Conservation (phyloP, 164 flowering plant species). For the Santalum album region DNA sequence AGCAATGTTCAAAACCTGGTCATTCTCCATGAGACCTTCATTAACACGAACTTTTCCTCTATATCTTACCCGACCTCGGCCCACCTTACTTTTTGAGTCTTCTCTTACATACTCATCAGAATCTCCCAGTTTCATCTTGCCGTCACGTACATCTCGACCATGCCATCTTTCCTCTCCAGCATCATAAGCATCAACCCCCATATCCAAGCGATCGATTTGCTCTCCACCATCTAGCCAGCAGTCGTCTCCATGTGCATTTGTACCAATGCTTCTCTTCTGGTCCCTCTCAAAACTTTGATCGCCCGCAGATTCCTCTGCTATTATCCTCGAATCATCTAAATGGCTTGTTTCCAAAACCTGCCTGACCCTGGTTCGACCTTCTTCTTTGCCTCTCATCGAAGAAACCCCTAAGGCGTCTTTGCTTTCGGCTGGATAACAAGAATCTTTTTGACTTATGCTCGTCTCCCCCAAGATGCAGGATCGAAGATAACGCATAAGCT, state of each 20-base stretch:
- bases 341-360: conserved; percentile 41
- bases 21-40: conserved; percentile 53
- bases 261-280: conserved; percentile 30
- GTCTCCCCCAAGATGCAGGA: conserved; percentile 69
- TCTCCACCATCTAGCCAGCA: conserved; percentile 36
- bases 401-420: conserved; percentile 33
- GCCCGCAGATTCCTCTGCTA: conserved; percentile 35
- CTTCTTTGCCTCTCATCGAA: conserved; percentile 55
- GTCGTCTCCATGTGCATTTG: conserved; percentile 31
- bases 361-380: conserved; percentile 49
- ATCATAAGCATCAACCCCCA: conserved; percentile 30
- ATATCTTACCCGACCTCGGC: conserved; percentile 41
- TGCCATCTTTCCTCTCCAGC: conserved; percentile 48
- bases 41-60: conserved; percentile 52
- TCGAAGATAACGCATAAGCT: conserved; percentile 94
- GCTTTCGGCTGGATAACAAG: conserved; percentile 29
- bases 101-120: conserved; percentile 59
- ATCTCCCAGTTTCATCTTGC: conserved; percentile 41
- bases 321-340: conserved; percentile 33
- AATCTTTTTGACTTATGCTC: conserved; percentile 52
- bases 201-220: conserved; percentile 27
- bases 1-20: conserved; percentile 45
- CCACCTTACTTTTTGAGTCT: conserved; percentile 48
- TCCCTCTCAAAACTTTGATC: conserved; percentile 39
- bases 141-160: conserved; percentile 35